Conservation (phyloP, 768 basidiomycete species). For the Leccinellum luteum region DNA sequence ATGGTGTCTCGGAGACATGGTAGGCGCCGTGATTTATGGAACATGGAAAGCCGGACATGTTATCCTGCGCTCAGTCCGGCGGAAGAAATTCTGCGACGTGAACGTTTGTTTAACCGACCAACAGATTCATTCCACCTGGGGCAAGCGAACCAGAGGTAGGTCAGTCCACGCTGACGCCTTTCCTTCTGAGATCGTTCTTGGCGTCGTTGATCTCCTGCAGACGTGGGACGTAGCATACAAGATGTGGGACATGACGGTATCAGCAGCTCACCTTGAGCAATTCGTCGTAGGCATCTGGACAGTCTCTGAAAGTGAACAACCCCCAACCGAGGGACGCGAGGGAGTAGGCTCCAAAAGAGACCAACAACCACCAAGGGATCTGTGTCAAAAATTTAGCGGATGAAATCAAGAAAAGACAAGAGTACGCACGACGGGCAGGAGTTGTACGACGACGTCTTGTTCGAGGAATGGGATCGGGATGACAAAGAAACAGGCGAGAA, state of each 20-base stretch:
- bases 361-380: conserved; percentile 83
- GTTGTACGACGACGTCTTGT: not conserved
- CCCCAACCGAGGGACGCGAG: conserved; percentile 77
- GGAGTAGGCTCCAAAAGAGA: conserved; percentile 76
- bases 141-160: too few relatives aligned
- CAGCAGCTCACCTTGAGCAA: conserved; percentile 46
- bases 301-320: conserved; percentile 68
- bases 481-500: conserved; percentile 36
- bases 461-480: conserved; percentile 17
- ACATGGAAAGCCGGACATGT: too few relatives aligned
- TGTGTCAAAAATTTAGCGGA: conserved; percentile 22
- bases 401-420: conserved; percentile 50
- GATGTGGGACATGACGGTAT: not conserved
- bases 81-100: too few relatives aligned
- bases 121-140: too few relatives aligned
- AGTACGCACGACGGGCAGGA: conserved; percentile 19
- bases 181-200: conserved; percentile 55
- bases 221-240: not conserved
- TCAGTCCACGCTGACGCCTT: conserved; percentile 61
- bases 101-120: too few relatives aligned
- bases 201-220: conserved; percentile 58
- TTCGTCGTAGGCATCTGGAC: conserved; percentile 75
- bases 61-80: too few relatives aligned
- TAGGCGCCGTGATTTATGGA: too few relatives aligned
- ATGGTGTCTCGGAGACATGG: not conserved